Conservation (phyloP, 1,284 basidiomycete genomes). For the Fomitopsis betulina region DNA sequence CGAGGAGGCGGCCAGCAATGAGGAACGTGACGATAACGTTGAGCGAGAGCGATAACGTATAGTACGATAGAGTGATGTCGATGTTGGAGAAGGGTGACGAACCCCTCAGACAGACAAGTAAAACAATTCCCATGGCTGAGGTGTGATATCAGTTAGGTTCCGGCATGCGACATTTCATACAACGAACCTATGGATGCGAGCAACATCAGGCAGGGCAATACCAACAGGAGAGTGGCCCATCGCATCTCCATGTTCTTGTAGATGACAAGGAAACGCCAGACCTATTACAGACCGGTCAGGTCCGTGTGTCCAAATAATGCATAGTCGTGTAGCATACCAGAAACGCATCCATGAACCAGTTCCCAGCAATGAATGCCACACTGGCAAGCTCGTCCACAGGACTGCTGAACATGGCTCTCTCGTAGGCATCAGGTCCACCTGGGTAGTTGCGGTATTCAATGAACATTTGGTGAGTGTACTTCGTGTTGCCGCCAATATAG, state of each 20-base stretch:
- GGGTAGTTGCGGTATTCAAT: no score
- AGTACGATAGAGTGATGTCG: slow-evolving; percentile 15
- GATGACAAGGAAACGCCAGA: not conserved
- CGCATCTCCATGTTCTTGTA: not conserved
- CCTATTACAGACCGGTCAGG: not conserved
- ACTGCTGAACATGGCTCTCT: no score
- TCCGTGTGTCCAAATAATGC: not conserved
- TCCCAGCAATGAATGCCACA: slow-evolving; percentile 1
- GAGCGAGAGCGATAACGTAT: slow-evolving; percentile 10
- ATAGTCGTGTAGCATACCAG: not conserved
- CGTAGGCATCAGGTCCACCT: no score
- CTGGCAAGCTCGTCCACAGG: slow-evolving; percentile 1
- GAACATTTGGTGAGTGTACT: no score
- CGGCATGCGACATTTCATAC: no score
- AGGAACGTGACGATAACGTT: slow-evolving; percentile 14
- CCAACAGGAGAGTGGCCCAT: not conserved
- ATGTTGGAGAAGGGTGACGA: slow-evolving; percentile 8
- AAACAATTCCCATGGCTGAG: not conserved
- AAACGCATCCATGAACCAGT: slow-evolving; percentile 7
- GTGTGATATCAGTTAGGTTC: no score
- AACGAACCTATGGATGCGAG: not conserved
- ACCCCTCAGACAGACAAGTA: not conserved
- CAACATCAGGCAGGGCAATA: not conserved
- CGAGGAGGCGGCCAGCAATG: slow-evolving; percentile 10
- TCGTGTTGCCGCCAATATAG: no score